Evolutionary conservation across 495 filamentous ascomycete genomes (phyloP).

Genomic region (Xylaria grammica): DNA sequence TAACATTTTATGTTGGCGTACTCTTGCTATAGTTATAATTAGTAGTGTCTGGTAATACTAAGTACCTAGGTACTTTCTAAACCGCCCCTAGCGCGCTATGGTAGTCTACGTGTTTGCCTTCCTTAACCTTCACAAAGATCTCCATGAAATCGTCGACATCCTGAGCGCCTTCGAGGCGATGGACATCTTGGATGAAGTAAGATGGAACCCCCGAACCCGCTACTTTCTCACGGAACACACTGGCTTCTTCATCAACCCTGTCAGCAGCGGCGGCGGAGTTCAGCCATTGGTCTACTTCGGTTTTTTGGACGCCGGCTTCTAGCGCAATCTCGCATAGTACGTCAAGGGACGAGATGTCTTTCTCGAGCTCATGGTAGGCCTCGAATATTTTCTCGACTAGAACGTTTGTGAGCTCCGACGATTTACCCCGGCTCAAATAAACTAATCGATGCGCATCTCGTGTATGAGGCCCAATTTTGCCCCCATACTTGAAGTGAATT

Average conservation of each 20-base stretch:
- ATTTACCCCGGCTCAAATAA: slow-evolving; percentile 3
- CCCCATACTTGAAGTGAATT: slow-evolving; percentile 8
- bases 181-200: not conserved
- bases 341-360: slow-evolving; percentile 12
- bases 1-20: too few species aligned
- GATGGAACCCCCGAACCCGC: not conserved
- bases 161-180: slow-evolving; percentile 7
- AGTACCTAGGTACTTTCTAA: not conserved
- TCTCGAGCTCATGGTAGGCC: slow-evolving; percentile 8
- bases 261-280: slow-evolving; percentile 2
- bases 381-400: slow-evolving; percentile 7
- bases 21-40: too few species aligned
- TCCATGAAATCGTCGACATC: slow-evolving; percentile 7
- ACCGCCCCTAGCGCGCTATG: not conserved
- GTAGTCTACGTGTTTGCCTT: not conserved
- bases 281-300: not conserved
- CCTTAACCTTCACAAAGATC: not conserved
- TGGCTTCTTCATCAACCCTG: not conserved
- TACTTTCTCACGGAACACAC: slow-evolving; percentile 3
- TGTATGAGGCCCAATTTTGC: slow-evolving; percentile 1
- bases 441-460: slow-evolving; percentile 13
- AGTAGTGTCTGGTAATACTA: not conserved
- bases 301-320: not conserved
- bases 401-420: not conserved
- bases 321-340: slow-evolving; percentile 4